Conservation (phyloP, 352 stramenopile species). For the Globisporangium spiculum region DNA sequence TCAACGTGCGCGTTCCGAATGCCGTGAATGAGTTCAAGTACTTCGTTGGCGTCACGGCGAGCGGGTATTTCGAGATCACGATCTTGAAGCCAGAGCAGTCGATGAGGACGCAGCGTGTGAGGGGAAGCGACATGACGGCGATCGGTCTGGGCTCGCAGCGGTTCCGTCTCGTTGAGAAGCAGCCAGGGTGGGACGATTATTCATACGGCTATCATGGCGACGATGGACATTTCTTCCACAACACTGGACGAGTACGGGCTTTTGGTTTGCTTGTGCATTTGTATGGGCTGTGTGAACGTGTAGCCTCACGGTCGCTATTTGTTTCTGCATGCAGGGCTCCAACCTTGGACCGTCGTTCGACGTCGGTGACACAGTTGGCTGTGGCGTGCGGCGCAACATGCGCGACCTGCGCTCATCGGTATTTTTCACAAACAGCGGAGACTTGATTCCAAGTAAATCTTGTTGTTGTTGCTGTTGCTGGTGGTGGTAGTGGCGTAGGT, state of each 20-base stretch:
- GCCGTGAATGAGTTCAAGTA: constrained; percentile 22
- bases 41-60: constrained; percentile 47
- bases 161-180: constrained; percentile 61
- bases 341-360: constrained; percentile 64
- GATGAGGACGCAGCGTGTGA: constrained; percentile 8
- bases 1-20: constrained; percentile 27
- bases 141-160: constrained; percentile 52
- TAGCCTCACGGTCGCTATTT: constrained; percentile 13
- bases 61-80: constrained; percentile 78
- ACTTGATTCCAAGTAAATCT: constrained; percentile 40
- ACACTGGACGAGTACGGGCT: constrained; percentile 36
- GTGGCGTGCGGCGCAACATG: constrained; percentile 54
- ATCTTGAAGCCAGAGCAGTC: constrained; percentile 30
- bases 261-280: constrained; percentile 21
- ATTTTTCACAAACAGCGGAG: constrained; percentile 75
- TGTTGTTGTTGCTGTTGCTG: not conserved
- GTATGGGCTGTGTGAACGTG: constrained; percentile 32
- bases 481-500: not conserved
- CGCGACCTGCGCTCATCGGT: constrained; percentile 36
- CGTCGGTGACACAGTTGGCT: constrained; percentile 65
- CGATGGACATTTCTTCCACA: constrained; percentile 66
- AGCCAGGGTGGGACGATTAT: constrained; percentile 61
- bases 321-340: constrained; percentile 34
- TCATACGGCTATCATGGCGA: constrained; percentile 83
- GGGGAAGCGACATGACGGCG: constrained; percentile 47